These are phyloP conservation scores for Allium sativum DNA, from an alignment of 106 monocot genomes.

Conservation along the genomic window DNA sequence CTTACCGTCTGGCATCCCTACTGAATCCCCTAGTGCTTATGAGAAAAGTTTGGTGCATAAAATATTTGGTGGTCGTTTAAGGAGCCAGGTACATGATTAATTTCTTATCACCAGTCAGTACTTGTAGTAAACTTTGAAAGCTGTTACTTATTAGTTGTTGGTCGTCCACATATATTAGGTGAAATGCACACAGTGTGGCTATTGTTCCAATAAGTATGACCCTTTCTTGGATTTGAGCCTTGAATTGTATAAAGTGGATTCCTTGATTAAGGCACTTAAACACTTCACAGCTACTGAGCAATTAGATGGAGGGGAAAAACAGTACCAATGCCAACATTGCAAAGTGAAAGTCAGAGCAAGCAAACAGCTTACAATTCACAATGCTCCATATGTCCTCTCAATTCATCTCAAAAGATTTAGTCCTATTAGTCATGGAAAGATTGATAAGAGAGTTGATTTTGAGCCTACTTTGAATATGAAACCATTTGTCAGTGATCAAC, in stretches of 20 bases:
- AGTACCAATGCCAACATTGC: slow-evolving; percentile 80
- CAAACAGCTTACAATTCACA: slow-evolving; percentile 78
- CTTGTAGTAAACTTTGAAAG: background rate
- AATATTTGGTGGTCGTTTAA: slow-evolving; percentile 93
- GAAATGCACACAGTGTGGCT: slow-evolving; percentile 68
- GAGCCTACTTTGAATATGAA: slow-evolving; percentile 62
- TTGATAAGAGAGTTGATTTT: slow-evolving; percentile 70
- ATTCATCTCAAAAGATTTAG: slow-evolving; percentile 96
- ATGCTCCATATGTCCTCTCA: slow-evolving; percentile 80
- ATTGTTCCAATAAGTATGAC: slow-evolving; percentile 77
- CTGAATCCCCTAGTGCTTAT: slow-evolving; percentile 78
- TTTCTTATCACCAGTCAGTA: background rate
- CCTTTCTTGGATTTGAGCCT: slow-evolving; percentile 94
- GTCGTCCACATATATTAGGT: slow-evolving; percentile 40
- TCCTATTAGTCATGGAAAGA: slow-evolving; percentile 57
- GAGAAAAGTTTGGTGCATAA: slow-evolving; percentile 96
- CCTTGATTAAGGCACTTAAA: slow-evolving; percentile 58
- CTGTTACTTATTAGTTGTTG: background rate
- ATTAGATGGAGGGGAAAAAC: slow-evolving; percentile 79
- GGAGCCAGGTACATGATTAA: slow-evolving; percentile 65
- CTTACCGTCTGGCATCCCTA: slow-evolving; percentile 90
- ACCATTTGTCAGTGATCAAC: slow-evolving; percentile 72
- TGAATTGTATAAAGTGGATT: slow-evolving; percentile 71
- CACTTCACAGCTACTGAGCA: slow-evolving; percentile 74
- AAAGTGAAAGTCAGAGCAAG: slow-evolving; percentile 76